These are phyloP conservation scores for Silene noctiflora DNA, from an alignment of 179 eudicot species.

Conservation along the genomic window DNA sequence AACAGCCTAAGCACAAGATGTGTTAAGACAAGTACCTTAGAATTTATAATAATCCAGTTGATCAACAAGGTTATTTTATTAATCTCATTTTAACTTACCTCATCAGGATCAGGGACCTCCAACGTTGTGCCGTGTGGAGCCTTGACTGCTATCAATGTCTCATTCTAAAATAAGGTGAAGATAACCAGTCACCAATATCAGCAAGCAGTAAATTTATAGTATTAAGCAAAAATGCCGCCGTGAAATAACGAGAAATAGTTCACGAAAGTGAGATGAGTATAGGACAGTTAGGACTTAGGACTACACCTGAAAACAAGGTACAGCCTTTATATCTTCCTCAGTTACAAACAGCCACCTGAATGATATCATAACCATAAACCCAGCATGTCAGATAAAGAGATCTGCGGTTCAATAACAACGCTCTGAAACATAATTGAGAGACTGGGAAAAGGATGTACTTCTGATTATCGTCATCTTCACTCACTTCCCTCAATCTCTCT, in stretches of 20 bases:
- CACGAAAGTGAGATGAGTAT: neutral
- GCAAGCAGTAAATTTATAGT: conserved; percentile 13
- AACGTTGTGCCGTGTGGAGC: conserved; percentile 96
- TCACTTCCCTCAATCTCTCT: conserved; percentile 73
- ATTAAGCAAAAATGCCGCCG: conserved; percentile 4
- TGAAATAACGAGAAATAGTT: neutral
- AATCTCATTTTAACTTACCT: conserved; percentile 38
- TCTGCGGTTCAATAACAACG: neutral
- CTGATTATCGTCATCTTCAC: conserved; percentile 79
- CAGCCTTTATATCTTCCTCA: conserved; percentile 81
- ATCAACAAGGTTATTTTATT: neutral
- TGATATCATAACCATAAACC: conserved; percentile 9
- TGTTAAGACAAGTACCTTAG: conserved; percentile 12
- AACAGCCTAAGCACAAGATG: conserved; percentile 52
- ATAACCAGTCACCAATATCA: conserved; percentile 16
- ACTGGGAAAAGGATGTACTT: conserved; percentile 36
- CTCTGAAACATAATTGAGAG: conserved; percentile 5
- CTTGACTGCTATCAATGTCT: conserved; percentile 86
- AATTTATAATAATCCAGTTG: conserved; percentile 7
- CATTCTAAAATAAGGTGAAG: conserved; percentile 45
- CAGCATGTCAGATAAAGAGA: conserved; percentile 15
- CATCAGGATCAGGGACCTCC: conserved; percentile 95
- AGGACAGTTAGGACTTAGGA: neutral
- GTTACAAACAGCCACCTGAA: conserved; percentile 87
- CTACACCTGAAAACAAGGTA: conserved; percentile 79